Conservation (phyloP, 2,329 filamentous ascomycete genomes). For the Microsporum canis region DNA sequence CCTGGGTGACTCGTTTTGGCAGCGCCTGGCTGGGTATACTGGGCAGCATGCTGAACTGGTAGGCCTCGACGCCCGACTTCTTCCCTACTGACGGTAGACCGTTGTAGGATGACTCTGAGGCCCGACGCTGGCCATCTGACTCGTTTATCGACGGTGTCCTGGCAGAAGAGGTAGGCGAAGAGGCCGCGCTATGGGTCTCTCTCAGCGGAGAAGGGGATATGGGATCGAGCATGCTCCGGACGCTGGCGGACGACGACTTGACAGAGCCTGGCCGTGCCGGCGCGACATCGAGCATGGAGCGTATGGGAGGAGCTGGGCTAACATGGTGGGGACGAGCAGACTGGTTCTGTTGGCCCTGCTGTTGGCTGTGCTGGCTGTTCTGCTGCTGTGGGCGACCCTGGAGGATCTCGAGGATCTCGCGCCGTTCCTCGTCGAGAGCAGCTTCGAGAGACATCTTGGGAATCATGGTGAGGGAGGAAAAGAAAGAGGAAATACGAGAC, state of each 20-base stretch:
- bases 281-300: constrained; percentile 55
- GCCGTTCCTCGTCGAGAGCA: constrained; percentile 64
- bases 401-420: constrained; percentile 59
- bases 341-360: constrained; percentile 20
- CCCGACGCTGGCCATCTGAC: constrained; percentile 27
- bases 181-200: constrained; percentile 23
- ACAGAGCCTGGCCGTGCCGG: constrained; percentile 35
- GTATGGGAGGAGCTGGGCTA: constrained; percentile 53
- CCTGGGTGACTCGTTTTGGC: constrained; percentile 34
- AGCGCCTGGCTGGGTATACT: constrained; percentile 34
- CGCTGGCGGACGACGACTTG: constrained; percentile 11
- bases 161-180: constrained; percentile 24
- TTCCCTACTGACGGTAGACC: constrained; percentile 17
- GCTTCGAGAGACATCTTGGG: constrained; percentile 61
- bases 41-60: constrained; percentile 38
- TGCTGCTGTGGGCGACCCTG: constrained; percentile 35
- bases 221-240: constrained; percentile 31
- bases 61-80: constrained; percentile 21
- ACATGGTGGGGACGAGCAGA: constrained; percentile 42
- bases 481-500: not conserved
- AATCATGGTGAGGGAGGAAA: constrained; percentile 8
- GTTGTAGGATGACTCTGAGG: constrained; percentile 23
- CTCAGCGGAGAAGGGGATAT: constrained; percentile 24
- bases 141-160: constrained; percentile 21
- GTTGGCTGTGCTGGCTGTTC: constrained; percentile 17